Evolutionary conservation across 331 rosid species (phyloP).

Genomic region (Rosa hybrid): DNA sequence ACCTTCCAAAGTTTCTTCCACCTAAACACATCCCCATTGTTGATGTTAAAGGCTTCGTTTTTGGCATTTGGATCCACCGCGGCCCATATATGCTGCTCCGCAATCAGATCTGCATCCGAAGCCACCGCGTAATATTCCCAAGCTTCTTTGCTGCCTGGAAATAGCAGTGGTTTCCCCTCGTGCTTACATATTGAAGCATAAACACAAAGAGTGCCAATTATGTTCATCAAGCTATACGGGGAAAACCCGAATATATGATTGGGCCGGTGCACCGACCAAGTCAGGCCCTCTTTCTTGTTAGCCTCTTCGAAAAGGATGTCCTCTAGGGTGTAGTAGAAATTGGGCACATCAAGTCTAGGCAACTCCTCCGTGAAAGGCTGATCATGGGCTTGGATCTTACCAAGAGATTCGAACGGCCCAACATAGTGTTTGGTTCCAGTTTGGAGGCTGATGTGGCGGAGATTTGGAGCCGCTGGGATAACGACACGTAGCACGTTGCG

Average conservation of each 20-base stretch:
- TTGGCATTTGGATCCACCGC: conserved; percentile 65
- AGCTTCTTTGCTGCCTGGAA: conserved; percentile 50
- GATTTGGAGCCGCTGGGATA: conserved; percentile 58
- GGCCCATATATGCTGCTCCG: conserved; percentile 74
- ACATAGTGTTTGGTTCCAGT: conserved; percentile 53
- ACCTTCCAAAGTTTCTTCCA: conserved; percentile 79
- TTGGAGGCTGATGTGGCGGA: conserved; percentile 62
- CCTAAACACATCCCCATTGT: conserved; percentile 62
- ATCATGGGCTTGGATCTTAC: conserved; percentile 37
- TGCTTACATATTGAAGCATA: conserved; percentile 69
- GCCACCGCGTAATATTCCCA: conserved; percentile 50
- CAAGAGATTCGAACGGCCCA: too few species aligned
- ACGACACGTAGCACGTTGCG: conserved; percentile 44
- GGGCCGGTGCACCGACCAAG: conserved; percentile 65
- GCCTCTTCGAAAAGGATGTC: conserved; percentile 55
- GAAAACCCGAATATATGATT: conserved; percentile 55
- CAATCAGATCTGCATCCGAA: conserved; percentile 36
- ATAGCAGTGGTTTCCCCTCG: conserved; percentile 51
- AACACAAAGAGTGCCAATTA: conserved; percentile 43
- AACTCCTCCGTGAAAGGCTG: conserved; percentile 63
- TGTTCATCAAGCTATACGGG: conserved; percentile 58
- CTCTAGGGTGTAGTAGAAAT: conserved; percentile 57
- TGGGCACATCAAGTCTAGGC: conserved; percentile 51
- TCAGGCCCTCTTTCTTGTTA: conserved; percentile 36
- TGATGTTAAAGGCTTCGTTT: conserved; percentile 64